Evolutionary conservation across 306 rosid species (phyloP).

Genomic region (Vigna reflexopilosa): DNA sequence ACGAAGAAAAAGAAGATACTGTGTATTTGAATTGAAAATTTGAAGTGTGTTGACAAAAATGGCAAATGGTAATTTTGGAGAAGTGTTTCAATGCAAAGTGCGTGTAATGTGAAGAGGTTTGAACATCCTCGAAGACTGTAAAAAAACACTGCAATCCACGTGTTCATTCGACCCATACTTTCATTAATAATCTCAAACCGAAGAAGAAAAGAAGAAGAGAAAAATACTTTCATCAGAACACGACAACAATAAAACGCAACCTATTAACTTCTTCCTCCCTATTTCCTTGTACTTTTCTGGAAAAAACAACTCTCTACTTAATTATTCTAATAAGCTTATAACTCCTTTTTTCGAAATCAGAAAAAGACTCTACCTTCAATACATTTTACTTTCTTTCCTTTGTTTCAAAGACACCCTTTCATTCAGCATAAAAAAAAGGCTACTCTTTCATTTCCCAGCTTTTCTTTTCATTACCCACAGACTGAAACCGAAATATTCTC

Average conservation of each 20-base stretch:
- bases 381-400: not conserved
- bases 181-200: not conserved
- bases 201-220: not conserved
- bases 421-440: no score
- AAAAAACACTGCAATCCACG: not conserved
- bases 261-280: not conserved
- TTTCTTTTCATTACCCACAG: not conserved
- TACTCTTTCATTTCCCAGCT: not conserved
- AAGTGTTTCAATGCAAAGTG: not conserved
- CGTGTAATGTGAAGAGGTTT: not conserved
- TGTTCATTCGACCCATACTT: constrained; percentile 14
- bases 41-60: not conserved
- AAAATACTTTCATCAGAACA: not conserved
- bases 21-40: not conserved
- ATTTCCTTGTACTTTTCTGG: constrained; percentile 22
- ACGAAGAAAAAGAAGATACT: not conserved
- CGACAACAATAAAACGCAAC: constrained; percentile 21
- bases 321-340: not conserved
- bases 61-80: not conserved
- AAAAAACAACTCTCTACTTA: constrained; percentile 18
- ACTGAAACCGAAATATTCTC: not conserved
- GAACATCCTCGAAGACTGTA: constrained; percentile 28
- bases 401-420: not conserved
- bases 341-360: not conserved
- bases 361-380: not conserved